Conservation (phyloP, 139 green algal species). For the Gonium pectorale region DNA sequence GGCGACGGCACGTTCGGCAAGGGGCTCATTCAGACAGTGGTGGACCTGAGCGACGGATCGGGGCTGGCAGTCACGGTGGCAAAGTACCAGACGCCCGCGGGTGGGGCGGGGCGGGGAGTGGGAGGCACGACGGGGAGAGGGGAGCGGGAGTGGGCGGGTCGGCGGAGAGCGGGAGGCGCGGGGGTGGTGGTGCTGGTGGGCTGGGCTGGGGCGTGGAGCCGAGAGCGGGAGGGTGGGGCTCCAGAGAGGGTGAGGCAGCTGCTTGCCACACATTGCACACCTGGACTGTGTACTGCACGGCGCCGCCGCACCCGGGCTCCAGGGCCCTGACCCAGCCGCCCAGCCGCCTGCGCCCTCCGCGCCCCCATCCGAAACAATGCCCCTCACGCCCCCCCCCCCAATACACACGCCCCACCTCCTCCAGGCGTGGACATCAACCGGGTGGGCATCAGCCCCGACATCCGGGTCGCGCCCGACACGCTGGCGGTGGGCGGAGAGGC, state of each 20-base stretch:
- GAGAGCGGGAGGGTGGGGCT: no score
- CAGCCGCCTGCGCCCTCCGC: no score
- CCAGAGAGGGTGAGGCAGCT: no score
- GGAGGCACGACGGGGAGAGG: no score
- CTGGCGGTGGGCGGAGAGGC: slow-evolving; percentile 36
- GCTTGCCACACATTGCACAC: no score
- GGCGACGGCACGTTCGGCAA: slow-evolving; percentile 96
- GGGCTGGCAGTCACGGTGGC: slow-evolving; percentile 94
- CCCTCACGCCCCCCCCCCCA: neutral
- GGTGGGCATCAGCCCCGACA: slow-evolving; percentile 68
- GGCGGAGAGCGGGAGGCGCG: no score
- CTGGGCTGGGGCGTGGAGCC: no score
- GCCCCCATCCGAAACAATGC: neutral
- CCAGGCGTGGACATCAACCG: slow-evolving; percentile 85
- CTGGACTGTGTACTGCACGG: no score
- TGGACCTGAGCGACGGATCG: slow-evolving; percentile 91
- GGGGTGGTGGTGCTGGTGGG: no score
- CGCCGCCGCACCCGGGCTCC: no score
- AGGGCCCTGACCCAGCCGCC: no score
- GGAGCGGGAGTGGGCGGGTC: no score
- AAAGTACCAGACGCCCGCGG: slow-evolving; percentile 70
- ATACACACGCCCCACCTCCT: neutral
- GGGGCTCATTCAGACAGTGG: slow-evolving; percentile 96
- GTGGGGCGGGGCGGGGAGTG: neutral
- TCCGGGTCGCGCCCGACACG: slow-evolving; percentile 47